Conservation (phyloP, 2,329 filamentous ascomycete genomes). For the Trichoderma sp. region DNA sequence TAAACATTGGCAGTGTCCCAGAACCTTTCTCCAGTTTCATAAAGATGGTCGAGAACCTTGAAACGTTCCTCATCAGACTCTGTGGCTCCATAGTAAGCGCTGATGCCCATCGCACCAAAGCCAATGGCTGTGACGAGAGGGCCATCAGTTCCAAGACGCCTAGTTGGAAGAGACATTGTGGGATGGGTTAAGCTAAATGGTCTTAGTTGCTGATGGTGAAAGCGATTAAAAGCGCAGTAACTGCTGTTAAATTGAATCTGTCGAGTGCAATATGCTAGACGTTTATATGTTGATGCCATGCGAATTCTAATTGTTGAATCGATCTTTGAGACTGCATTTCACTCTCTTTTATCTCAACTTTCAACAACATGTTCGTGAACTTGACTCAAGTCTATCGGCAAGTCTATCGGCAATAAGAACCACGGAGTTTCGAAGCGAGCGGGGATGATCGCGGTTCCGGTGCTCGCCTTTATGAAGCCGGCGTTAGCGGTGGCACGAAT, state of each 20-base stretch:
- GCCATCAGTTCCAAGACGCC: constrained; percentile 51
- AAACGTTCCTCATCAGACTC: constrained; percentile 51
- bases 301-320: no score
- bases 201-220: not conserved
- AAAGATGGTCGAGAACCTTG: constrained; percentile 52
- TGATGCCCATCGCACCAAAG: constrained; percentile 56
- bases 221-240: not conserved
- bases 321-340: not conserved
- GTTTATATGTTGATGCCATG: not conserved
- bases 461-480: not conserved
- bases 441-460: not conserved
- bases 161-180: constrained; percentile 15
- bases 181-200: no score
- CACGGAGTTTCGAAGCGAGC: not conserved
- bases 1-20: constrained; percentile 55
- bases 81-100: constrained; percentile 41
- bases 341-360: not conserved
- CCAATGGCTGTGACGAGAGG: constrained; percentile 53
- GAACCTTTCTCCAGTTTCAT: constrained; percentile 51
- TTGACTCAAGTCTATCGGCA: not conserved
- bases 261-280: not conserved
- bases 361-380: not conserved
- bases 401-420: not conserved
- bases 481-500: not conserved
- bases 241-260: not conserved